These are phyloP conservation scores for Hypoxylon sp. DNA, from an alignment of 2,329 filamentous ascomycete species.

Conservation along the genomic window DNA sequence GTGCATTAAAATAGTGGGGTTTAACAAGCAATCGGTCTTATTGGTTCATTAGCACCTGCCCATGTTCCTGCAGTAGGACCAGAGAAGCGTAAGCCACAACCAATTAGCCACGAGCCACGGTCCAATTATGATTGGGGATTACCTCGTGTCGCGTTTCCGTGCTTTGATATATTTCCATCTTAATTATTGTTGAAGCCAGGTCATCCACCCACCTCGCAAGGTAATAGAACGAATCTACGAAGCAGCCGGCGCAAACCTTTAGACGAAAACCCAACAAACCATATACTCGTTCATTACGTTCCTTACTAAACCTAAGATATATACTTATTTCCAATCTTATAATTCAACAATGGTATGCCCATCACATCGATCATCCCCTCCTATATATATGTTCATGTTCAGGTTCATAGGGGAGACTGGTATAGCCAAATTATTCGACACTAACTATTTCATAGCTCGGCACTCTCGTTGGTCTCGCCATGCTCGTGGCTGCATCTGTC, in stretches of 20 bases:
- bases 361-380: neutral
- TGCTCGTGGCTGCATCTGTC: slow-evolving; percentile 71
- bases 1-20: slow-evolving; percentile 24
- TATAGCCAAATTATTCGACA: slow-evolving; percentile 30
- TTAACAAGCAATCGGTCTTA: neutral
- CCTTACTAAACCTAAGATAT: slow-evolving; percentile 24
- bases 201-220: slow-evolving; percentile 29
- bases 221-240: slow-evolving; percentile 1
- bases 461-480: slow-evolving; percentile 76
- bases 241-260: slow-evolving; percentile 3
- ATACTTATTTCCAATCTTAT: slow-evolving; percentile 14
- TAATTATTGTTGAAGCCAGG: too few species aligned
- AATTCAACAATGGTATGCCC: slow-evolving; percentile 37
- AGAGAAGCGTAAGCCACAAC: slow-evolving; percentile 15
- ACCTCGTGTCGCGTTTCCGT: slow-evolving; percentile 33
- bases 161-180: slow-evolving; percentile 11
- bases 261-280: neutral
- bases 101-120: slow-evolving; percentile 1
- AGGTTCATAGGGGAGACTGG: too few species aligned
- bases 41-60: slow-evolving; percentile 23
- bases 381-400: too few species aligned
- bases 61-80: neutral
- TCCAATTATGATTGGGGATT: slow-evolving; percentile 2
- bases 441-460: slow-evolving; percentile 73
- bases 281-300: slow-evolving; percentile 11